phyloP scores from a whole-genome alignment of 2,329 filamentous ascomycete species.

The Aspergillus chevalieri region DNA sequence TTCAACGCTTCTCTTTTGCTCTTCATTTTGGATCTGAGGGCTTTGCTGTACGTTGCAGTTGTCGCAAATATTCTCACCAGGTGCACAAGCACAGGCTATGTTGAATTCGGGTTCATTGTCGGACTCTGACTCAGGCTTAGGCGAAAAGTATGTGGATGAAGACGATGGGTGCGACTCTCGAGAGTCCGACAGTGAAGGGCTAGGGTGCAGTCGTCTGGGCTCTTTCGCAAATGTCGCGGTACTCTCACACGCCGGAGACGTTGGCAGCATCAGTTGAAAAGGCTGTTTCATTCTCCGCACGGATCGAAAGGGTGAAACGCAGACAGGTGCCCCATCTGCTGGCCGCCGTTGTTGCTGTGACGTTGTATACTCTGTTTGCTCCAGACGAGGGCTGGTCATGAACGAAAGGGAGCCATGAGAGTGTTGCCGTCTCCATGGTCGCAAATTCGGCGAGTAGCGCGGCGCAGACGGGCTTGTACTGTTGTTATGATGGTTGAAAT shows the following conservation, averaged over 20 bases:
- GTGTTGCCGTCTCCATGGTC: slow-evolving; percentile 27
- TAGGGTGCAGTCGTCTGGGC: slow-evolving; percentile 26
- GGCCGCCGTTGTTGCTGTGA: slow-evolving; percentile 19
- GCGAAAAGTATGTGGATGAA: slow-evolving; percentile 23
- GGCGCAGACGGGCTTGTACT: slow-evolving; percentile 9
- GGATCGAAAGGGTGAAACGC: slow-evolving; percentile 34
- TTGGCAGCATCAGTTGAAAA: slow-evolving; percentile 31
- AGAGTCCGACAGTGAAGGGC: slow-evolving; percentile 32
- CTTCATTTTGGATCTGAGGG: slow-evolving; percentile 5
- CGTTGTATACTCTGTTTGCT: slow-evolving; percentile 23
- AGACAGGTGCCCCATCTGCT: slow-evolving; percentile 19
- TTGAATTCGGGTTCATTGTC: slow-evolving; percentile 10
- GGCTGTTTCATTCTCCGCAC: slow-evolving; percentile 36
- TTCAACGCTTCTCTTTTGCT: slow-evolving; percentile 8
- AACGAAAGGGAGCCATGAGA: slow-evolving; percentile 30
- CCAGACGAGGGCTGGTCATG: slow-evolving; percentile 25
- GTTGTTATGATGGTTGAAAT: not conserved
- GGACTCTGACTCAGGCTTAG: slow-evolving; percentile 12
- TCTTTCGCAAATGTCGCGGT: slow-evolving; percentile 14
- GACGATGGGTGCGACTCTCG: slow-evolving; percentile 19
- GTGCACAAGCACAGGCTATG: slow-evolving; percentile 5
- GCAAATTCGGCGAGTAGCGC: slow-evolving; percentile 17
- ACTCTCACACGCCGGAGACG: slow-evolving; percentile 28
- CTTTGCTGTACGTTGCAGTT: slow-evolving; percentile 11
- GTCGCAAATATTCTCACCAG: slow-evolving; percentile 7